Conservation (phyloP, 1,284 basidiomycete genomes). For the Phlebopus sp. region DNA sequence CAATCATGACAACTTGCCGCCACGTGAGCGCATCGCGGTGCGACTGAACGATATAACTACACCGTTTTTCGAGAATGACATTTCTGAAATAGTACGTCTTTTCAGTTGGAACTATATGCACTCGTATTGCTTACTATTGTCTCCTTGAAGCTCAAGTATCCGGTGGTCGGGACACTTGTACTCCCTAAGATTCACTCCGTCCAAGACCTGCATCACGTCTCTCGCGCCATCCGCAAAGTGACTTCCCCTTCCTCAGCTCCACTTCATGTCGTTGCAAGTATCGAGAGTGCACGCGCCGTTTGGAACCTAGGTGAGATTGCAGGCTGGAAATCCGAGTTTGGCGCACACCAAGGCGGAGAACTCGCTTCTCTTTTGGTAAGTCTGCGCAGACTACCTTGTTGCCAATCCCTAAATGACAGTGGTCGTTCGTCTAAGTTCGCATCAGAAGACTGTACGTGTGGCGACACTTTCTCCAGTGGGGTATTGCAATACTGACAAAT, state of each 20-base stretch:
- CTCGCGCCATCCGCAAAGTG: slow-evolving; percentile 40
- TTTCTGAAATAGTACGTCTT: slow-evolving; percentile 58
- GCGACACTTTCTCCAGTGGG: slow-evolving; percentile 4
- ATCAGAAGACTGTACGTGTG: slow-evolving; percentile 78
- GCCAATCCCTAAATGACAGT: not conserved
- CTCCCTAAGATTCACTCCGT: slow-evolving; percentile 78
- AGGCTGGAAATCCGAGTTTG: slow-evolving; percentile 52
- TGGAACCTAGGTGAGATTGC: slow-evolving; percentile 64
- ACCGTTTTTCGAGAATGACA: slow-evolving; percentile 69
- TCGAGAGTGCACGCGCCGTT: slow-evolving; percentile 74
- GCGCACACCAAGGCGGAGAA: slow-evolving; percentile 43
- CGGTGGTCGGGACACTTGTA: slow-evolving; percentile 59
- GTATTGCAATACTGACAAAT: slow-evolving; percentile 2
- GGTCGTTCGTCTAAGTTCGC: slow-evolving; percentile 70
- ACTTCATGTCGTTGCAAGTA: slow-evolving; percentile 68
- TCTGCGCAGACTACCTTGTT: slow-evolving; percentile 16
- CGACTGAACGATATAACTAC: slow-evolving; percentile 77
- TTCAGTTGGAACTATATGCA: not conserved
- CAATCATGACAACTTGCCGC: slow-evolving; percentile 36
- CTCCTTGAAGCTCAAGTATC: slow-evolving; percentile 42
- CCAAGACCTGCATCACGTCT: slow-evolving; percentile 63
- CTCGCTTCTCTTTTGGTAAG: slow-evolving; percentile 52
- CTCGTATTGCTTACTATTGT: slow-evolving; percentile 1
- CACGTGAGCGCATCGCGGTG: slow-evolving; percentile 59
- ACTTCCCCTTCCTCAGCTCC: slow-evolving; percentile 31